Evolutionary conservation across 345 rosid species (phyloP), one percentile per base, ranked within the genome.

Genomic region (Brassica incana): DNA sequence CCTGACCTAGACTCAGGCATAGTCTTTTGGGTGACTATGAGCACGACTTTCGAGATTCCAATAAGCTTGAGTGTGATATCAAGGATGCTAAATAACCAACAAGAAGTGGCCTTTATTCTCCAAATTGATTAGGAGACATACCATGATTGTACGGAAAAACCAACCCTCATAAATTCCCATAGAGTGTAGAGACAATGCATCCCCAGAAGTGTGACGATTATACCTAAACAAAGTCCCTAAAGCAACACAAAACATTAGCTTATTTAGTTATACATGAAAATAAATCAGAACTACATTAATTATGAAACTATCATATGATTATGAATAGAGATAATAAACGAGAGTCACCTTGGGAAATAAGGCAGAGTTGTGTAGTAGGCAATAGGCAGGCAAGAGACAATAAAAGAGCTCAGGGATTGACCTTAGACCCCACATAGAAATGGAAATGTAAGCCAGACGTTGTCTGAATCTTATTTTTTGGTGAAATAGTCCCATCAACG

Each of bases 301-400:
- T 30, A 1, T 32, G 9, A 59, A 60, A n/a, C 6, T 3, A 32
- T n/a, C 11, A 15, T 15, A 65, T 33, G 68, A 7, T 7, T 32
- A 14, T 3, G 23, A 12, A 54, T 20, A 45, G 27, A 73, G 33
- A 30, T 18, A 40, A 6, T 6, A 16, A 9, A 54, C 61, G 12
- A 36, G 5, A 72, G 32, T 20, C 10, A 88, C 92, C 89, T 86
- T 79, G 6, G 97, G 92, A 70, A 92, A 73, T 72, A 93, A 90
- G 69, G 69, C 33, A 1, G 88, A 79, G 77, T 87, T 64, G 72
- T 84, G 73, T 81, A 90, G 73, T 88, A 90, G 73, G 68, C 88
- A 86, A 60, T 84, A 90, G 18, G 93, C 88, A 3, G 96, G 90
- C 73, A 91, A 69, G 15, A 72, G 4, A n/a, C 81, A 78, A 32